Base-by-base conservation (phyloP, 805 yeast genomes). In the Groenewaldozyma salmanticensis region DNA sequence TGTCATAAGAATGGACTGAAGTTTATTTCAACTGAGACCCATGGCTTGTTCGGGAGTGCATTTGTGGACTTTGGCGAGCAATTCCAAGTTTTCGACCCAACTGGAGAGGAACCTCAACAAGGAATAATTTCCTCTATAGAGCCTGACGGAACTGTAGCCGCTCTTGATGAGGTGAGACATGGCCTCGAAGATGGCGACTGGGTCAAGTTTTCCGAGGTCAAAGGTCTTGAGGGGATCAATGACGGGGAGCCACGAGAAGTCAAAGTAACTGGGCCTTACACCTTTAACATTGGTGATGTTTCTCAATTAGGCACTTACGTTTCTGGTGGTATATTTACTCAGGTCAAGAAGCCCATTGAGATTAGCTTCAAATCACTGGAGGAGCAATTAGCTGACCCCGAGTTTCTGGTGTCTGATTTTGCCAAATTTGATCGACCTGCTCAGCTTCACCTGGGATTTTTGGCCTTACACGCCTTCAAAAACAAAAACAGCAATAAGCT, bases 401-500 rank as follows among this genome's bases (percentile, higher is more conserved):
- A 85, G 55, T 81, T 66, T 54, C 58, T 83, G 31, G 70, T 72
- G 47, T 78, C 96, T 13, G 99, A 92, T 60, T 92, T 77, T 60
- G 96, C 96, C 44, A 92, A 92, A 62, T 81, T 90, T 52, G 96
- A 86, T 55, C 79, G 95, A 55, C 92, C 96, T 13, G 74, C 80
- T 18, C 95, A 85, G 65, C 74, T 82, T 49, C 98, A 92, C 60
- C 64, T 90, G 49, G 98, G 92, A 2, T 87, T 87, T 72, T 85
- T 84, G 63, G 96, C 95, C 3, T 68, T 92, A 42, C 79, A 83
- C 42, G 79, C 77, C 42, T 92, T 87, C 63, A 71, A 72, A 51
- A 66, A 70, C 21, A 70, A 67, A 51, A 75, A 84, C 59, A 65
- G 70, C 33, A 81, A 83, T 9, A 60, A 61, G 31, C 70, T 85